phyloP scores from a whole-genome alignment of 129 eudicot genomes.

The Tagetes patula region DNA sequence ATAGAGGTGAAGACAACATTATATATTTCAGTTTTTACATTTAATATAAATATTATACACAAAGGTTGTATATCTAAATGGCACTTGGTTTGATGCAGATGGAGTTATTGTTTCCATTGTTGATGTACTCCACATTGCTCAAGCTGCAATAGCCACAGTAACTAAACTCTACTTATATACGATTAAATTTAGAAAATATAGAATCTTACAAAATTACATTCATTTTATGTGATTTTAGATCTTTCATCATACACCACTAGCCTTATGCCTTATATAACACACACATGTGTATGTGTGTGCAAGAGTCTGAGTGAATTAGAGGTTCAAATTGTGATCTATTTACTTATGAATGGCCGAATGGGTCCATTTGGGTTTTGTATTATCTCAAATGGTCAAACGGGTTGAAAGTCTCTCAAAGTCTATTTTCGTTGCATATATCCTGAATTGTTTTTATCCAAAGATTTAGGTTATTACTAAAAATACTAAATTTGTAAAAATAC shows the following conservation, averaged over 20 bases:
- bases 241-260: neutral
- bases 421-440: neutral
- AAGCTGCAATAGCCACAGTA: constrained; percentile 96
- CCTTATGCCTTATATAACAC: too few relatives aligned
- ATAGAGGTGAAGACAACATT: constrained; percentile 60
- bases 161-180: constrained; percentile 29
- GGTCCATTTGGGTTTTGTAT: neutral
- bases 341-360: neutral
- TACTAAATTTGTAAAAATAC: neutral
- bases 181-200: neutral
- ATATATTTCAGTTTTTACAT: constrained; percentile 1
- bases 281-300: too few relatives aligned
- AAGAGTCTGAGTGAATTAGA: neutral
- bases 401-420: neutral
- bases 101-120: constrained; percentile 78
- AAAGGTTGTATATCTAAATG: neutral
- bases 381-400: neutral
- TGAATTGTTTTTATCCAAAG: neutral
- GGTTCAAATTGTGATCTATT: neutral
- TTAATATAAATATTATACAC: neutral
- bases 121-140: constrained; percentile 91
- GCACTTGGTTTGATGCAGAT: constrained; percentile 48
- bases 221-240: neutral
- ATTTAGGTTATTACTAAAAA: neutral
- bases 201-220: constrained; percentile 2